phyloP scores from a whole-genome alignment of 2,329 filamentous ascomycete genomes.

The Cladosporium halotolerans region DNA sequence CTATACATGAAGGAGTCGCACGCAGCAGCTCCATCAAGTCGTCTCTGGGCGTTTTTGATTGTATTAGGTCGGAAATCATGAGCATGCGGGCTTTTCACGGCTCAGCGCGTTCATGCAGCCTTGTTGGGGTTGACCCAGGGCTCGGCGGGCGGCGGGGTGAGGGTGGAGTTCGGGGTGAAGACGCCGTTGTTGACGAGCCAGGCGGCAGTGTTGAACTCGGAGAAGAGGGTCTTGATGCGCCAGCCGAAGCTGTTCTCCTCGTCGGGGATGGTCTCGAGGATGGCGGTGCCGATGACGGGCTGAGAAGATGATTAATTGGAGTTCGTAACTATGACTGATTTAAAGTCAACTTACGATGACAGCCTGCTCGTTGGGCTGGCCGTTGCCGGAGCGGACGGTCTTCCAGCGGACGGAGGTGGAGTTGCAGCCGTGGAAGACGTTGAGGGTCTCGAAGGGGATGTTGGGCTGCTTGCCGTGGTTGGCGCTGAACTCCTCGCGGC shows the following conservation, averaged over 20 bases:
- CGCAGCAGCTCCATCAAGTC: too few relatives aligned
- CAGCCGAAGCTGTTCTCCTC: slow-evolving; percentile 22
- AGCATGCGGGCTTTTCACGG: too few relatives aligned
- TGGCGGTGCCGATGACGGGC: slow-evolving; percentile 23
- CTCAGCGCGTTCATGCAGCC: too few relatives aligned
- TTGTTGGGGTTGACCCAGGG: too few relatives aligned
- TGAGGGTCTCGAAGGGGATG: slow-evolving; percentile 27
- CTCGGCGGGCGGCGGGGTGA: slow-evolving; percentile 6
- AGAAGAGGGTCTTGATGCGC: slow-evolving; percentile 25
- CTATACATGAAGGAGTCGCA: too few relatives aligned
- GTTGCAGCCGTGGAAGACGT: slow-evolving; percentile 25
- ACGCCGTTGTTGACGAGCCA: slow-evolving; percentile 25
- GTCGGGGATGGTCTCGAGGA: slow-evolving; percentile 20
- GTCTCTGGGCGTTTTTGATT: too few relatives aligned
- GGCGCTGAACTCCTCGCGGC: slow-evolving; percentile 24
- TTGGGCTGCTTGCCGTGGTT: slow-evolving; percentile 25
- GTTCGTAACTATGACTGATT: neutral
- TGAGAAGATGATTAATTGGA: slow-evolving; percentile 3
- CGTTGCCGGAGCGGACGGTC: slow-evolving; percentile 20
- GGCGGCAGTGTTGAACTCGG: slow-evolving; percentile 27
- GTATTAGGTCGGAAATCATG: too few relatives aligned
- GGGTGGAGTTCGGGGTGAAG: slow-evolving; percentile 16
- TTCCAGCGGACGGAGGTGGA: slow-evolving; percentile 24
- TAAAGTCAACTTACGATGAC: slow-evolving; percentile 19
- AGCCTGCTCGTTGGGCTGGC: slow-evolving; percentile 22